Conservation (phyloP, 2,329 filamentous ascomycete species). For the Hymenoscyphus repandus region DNA sequence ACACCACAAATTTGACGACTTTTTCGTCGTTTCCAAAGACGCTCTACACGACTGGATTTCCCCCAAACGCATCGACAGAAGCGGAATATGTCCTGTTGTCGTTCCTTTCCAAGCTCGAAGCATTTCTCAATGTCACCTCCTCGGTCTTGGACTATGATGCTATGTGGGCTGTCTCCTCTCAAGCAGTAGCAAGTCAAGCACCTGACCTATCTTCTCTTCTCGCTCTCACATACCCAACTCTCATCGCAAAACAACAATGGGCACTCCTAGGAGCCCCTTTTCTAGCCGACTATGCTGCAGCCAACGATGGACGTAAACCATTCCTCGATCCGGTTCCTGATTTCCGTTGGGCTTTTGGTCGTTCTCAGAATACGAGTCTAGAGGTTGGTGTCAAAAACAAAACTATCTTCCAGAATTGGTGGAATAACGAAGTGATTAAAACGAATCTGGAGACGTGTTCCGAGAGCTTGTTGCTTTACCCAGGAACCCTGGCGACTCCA, state of each 20-base stretch:
- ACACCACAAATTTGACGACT: conserved; percentile 41
- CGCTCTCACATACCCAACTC: conserved; percentile 39
- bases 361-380: conserved; percentile 34
- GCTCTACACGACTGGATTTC: conserved; percentile 40
- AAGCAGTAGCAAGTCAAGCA: conserved; percentile 28
- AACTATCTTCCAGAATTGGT: conserved; percentile 42
- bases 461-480: conserved; percentile 44
- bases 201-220: conserved; percentile 34
- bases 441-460: conserved; percentile 41
- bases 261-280: conserved; percentile 43
- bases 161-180: conserved; percentile 19
- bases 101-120: conserved; percentile 39
- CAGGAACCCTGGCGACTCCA: conserved; percentile 35
- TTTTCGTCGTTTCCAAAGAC: conserved; percentile 36
- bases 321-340: conserved; percentile 46
- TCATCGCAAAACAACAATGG: conserved; percentile 44
- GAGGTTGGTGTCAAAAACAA: conserved; percentile 44
- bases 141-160: conserved; percentile 18
- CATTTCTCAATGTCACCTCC: conserved; percentile 36
- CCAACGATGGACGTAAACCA: conserved; percentile 39
- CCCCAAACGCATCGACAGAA: conserved; percentile 32
- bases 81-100: conserved; percentile 36
- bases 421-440: conserved; percentile 40
- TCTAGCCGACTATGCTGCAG: conserved; percentile 43
- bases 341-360: conserved; percentile 43